A percentile compares a stretch with the other conserved stretches of the same genome.
Conservation (phyloP, 345 rosid genomes). For the Raphanus sativus region DNA sequence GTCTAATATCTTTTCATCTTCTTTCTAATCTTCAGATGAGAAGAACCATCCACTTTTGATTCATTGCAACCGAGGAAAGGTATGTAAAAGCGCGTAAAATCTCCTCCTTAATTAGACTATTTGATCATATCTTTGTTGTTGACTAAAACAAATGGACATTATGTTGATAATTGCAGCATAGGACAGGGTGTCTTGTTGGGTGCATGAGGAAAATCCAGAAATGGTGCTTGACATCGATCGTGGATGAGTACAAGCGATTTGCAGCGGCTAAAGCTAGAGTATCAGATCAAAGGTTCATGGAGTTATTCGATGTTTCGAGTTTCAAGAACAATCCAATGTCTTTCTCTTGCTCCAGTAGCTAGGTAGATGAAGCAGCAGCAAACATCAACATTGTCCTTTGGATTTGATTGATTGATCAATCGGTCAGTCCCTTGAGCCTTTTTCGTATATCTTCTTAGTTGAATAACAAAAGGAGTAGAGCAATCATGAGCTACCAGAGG, state of each 20-base stretch:
- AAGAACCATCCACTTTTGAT: slow-evolving; percentile 88
- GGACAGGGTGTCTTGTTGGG: slow-evolving; percentile 92
- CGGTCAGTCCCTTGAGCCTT: slow-evolving; percentile 9
- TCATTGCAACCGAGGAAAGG: slow-evolving; percentile 97
- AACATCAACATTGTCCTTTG: not conserved
- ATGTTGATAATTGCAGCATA: slow-evolving; percentile 58
- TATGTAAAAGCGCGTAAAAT: slow-evolving; percentile 26
- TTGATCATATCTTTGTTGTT: not conserved
- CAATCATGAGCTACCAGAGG: slow-evolving; percentile 3
- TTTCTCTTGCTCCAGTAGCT: slow-evolving; percentile 66
- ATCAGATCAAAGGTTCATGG: slow-evolving; percentile 92
- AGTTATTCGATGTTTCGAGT: slow-evolving; percentile 73
- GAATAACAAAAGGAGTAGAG: slow-evolving; percentile 23
- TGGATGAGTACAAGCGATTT: slow-evolving; percentile 84
- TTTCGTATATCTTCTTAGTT: slow-evolving; percentile 5
- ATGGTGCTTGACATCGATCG: slow-evolving; percentile 83
- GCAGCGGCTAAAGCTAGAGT: slow-evolving; percentile 96
- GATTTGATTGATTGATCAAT: slow-evolving; percentile 14
- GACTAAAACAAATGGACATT: not conserved
- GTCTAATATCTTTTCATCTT: not conserved
- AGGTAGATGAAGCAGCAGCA: slow-evolving; percentile 21
- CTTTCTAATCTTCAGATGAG: slow-evolving; percentile 50
- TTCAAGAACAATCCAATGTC: slow-evolving; percentile 66
- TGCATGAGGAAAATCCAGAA: slow-evolving; percentile 89
- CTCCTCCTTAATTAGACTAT: not conserved